Conservation (phyloP, 1,139 yeast species). For the Arxiozyma telluris region DNA sequence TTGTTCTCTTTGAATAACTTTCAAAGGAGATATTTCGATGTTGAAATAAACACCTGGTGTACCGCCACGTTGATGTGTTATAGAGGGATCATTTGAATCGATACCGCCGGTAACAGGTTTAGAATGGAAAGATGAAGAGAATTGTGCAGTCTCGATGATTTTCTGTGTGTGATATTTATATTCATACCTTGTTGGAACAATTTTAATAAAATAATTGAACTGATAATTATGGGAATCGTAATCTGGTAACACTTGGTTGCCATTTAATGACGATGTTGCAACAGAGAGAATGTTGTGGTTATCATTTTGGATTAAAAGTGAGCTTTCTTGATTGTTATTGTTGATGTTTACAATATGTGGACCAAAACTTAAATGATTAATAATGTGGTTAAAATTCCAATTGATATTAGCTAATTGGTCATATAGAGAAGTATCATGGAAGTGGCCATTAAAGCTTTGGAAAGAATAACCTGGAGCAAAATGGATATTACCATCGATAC, state of each 20-base stretch:
- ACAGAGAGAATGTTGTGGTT: constrained; percentile 12
- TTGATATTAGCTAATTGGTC: constrained; percentile 38
- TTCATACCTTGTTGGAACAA: constrained; percentile 87
- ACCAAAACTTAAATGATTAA: constrained; percentile 83
- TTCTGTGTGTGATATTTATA: constrained; percentile 22
- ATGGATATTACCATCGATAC: constrained; percentile 85
- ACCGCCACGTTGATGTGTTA: constrained; percentile 79
- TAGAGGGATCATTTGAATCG: constrained; percentile 84
- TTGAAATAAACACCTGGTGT: constrained; percentile 81
- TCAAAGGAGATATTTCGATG: constrained; percentile 89
- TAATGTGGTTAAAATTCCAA: constrained; percentile 60
- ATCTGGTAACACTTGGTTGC: constrained; percentile 36
- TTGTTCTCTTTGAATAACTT: constrained; percentile 77
- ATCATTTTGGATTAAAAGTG: neutral
- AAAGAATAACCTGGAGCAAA: constrained; percentile 85
- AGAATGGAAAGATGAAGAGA: constrained; percentile 80
- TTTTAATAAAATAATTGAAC: constrained; percentile 73
- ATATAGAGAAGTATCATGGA: constrained; percentile 77
- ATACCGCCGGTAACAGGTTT: constrained; percentile 79
- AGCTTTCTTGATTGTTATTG: neutral
- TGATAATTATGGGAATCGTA: constrained; percentile 49
- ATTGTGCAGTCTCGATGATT: constrained; percentile 72
- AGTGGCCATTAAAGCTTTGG: constrained; percentile 52
- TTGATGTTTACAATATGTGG: constrained; percentile 37
- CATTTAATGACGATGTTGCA: constrained; percentile 69